These are phyloP conservation scores for Epichloe sylvatica DNA, from an alignment of 2,329 filamentous ascomycete species.

Conservation along the genomic window DNA sequence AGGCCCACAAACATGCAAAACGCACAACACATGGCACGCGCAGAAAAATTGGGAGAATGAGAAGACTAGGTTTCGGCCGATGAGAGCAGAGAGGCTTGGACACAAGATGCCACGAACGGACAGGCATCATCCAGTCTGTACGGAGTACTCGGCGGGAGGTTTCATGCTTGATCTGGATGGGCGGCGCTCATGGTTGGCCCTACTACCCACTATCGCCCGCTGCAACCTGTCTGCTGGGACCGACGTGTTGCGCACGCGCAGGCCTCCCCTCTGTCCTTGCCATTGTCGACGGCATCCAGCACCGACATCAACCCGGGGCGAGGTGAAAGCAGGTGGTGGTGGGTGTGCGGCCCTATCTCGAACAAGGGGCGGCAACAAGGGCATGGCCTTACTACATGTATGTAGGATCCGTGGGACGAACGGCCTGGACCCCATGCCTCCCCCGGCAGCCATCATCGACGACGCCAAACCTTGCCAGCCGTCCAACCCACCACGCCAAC, in stretches of 20 bases:
- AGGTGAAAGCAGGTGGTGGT: conserved; percentile 1
- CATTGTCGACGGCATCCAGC: conserved; percentile 2
- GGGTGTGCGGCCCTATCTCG: not conserved
- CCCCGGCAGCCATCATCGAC: conserved; percentile 1
- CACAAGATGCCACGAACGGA: not conserved
- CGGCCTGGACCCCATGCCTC: not conserved
- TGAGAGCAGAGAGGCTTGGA: not conserved
- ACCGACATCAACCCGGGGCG: conserved; percentile 3
- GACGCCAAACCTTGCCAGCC: not conserved
- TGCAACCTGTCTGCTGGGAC: conserved; percentile 4
- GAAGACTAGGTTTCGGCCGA: not conserved
- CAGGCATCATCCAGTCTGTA: not conserved
- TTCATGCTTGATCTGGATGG: not conserved
- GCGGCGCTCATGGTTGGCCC: not conserved
- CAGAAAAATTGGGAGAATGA: not conserved
- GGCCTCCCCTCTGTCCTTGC: conserved; percentile 3
- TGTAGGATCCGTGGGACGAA: conserved; percentile 3
- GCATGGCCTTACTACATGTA: conserved; percentile 2
- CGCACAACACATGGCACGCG: not conserved
- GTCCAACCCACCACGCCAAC: not conserved
- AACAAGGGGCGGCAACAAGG: conserved; percentile 7
- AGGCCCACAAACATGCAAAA: not conserved
- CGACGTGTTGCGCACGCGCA: conserved; percentile 1
- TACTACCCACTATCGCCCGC: not conserved
- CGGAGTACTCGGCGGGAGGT: not conserved